Conservation (phyloP, 148 eudicot species). For the Silene uniflora region DNA sequence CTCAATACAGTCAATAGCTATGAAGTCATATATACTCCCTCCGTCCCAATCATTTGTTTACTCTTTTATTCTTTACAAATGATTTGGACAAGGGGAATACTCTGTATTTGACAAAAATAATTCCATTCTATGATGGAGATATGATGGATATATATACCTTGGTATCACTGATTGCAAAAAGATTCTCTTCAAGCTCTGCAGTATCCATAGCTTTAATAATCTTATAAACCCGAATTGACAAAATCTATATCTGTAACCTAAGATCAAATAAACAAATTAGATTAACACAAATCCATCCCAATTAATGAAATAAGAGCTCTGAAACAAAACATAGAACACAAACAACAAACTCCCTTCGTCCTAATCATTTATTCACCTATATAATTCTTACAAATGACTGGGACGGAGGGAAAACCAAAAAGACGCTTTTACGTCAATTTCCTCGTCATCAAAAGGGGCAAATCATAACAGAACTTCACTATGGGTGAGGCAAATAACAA, state of each 20-base stretch:
- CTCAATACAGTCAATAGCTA: background rate
- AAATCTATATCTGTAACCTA: constrained; percentile 32
- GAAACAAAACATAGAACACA: background rate
- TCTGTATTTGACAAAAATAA: background rate
- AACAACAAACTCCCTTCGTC: background rate
- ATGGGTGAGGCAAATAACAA: background rate
- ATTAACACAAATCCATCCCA: no score
- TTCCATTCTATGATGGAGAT: background rate
- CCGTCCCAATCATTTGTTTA: no score
- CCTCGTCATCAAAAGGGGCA: background rate
- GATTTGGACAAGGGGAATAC: no score
- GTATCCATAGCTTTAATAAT: constrained; percentile 44
- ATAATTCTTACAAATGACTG: no score
- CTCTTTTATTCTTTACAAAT: no score
- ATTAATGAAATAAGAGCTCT: no score
- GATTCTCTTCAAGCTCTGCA: constrained; percentile 68
- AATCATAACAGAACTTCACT: background rate
- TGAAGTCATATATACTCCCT: no score
- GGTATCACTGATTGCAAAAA: constrained; percentile 70
- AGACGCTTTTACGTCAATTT: background rate
- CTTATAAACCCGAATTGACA: constrained; percentile 9
- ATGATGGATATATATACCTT: constrained; percentile 65
- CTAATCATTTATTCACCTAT: background rate
- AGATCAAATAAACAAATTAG: background rate
- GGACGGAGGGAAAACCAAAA: background rate